phyloP scores from a whole-genome alignment of 2,329 filamentous ascomycete species.

The Pyricularia pennisetigena region DNA sequence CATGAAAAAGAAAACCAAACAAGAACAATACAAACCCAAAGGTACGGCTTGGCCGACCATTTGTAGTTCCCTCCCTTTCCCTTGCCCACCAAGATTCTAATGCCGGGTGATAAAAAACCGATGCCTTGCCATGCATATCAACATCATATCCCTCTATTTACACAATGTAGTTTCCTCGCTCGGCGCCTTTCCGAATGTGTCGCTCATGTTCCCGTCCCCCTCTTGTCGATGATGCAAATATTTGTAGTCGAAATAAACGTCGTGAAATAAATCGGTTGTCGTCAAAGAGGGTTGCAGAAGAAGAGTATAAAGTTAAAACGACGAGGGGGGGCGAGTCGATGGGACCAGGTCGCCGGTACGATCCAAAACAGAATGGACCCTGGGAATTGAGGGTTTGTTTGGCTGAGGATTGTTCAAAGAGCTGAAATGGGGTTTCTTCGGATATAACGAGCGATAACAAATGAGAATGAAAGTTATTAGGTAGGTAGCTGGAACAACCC shows the following conservation, averaged over 20 bases:
- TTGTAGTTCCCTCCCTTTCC: conserved; percentile 17
- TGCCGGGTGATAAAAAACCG: conserved; percentile 28
- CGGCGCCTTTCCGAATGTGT: conserved; percentile 1
- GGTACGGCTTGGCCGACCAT: not conserved
- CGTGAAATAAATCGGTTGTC: not conserved
- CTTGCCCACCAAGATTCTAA: conserved; percentile 22
- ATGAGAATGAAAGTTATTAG: conserved; percentile 3
- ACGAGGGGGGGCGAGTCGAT: conserved; percentile 6
- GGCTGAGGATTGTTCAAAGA: not conserved
- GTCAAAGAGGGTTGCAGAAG: not conserved
- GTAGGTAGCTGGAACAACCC: not conserved
- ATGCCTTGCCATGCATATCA: conserved; percentile 39
- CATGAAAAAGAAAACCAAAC: conserved; percentile 17
- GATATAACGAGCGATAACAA: not conserved
- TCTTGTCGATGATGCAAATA: conserved; percentile 2
- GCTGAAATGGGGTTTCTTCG: not conserved
- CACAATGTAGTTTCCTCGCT: conserved; percentile 19
- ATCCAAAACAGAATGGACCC: not conserved
- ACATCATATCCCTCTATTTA: conserved; percentile 38
- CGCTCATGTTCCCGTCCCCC: not conserved
- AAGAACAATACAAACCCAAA: conserved; percentile 10
- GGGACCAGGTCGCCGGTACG: not conserved
- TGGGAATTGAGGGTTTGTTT: conserved; percentile 1
- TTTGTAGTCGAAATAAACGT: conserved; percentile 6
- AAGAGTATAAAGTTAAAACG: conserved; percentile 11